These are phyloP conservation scores for Fusarium tuaranense DNA, from an alignment of 2,329 filamentous ascomycete genomes.

Conservation along the genomic window DNA sequence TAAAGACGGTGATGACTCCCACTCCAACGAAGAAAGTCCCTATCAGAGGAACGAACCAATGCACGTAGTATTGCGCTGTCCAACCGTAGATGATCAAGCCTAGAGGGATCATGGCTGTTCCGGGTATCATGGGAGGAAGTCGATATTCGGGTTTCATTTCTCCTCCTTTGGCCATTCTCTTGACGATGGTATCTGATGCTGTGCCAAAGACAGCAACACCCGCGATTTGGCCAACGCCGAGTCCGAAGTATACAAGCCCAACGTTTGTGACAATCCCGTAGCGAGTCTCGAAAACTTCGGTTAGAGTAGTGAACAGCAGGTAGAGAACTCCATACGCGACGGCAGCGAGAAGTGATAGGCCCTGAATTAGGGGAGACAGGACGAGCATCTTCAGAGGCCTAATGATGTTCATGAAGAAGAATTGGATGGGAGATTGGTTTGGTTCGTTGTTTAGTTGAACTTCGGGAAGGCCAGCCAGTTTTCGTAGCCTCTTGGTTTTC, in stretches of 20 bases:
- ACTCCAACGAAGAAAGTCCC: constrained; percentile 55
- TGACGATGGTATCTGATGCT: constrained; percentile 23
- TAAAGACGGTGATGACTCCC: constrained; percentile 5
- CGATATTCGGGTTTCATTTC: constrained; percentile 34
- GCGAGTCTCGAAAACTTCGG: background rate
- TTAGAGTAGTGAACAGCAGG: constrained; percentile 45
- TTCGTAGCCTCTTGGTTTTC: background rate
- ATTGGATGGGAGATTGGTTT: background rate
- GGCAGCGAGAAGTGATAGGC: background rate
- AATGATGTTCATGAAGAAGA: background rate
- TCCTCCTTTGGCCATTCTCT: constrained; percentile 18
- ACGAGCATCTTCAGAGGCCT: background rate
- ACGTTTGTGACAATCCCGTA: background rate
- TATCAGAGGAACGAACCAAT: constrained; percentile 66
- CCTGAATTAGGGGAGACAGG: background rate
- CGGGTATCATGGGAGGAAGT: constrained; percentile 34
- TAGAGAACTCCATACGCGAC: constrained; percentile 65
- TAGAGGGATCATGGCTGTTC: constrained; percentile 28
- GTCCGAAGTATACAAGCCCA: background rate
- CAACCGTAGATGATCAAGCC: constrained; percentile 44
- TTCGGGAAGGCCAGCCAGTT: background rate
- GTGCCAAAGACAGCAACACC: constrained; percentile 33
- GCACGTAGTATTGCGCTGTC: constrained; percentile 57
- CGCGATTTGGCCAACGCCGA: background rate
- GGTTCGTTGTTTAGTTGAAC: background rate